Percentiles rank a stretch among this genome's conserved stretches.
Conservation (phyloP, 371 early-diverging fungal genomes). For the Mucor irregularis region DNA sequence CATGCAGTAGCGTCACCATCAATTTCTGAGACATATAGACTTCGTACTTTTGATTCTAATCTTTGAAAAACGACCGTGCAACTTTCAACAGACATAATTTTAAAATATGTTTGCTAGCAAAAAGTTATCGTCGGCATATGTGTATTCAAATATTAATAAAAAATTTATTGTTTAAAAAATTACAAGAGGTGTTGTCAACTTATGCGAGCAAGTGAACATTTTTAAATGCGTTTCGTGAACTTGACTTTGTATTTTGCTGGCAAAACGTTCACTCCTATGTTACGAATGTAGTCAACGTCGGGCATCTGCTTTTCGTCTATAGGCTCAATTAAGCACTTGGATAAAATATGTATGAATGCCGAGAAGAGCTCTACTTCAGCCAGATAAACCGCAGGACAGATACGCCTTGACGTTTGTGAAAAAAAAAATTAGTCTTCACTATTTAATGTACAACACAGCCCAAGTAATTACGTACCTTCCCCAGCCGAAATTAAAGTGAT, state of each 20-base stretch:
- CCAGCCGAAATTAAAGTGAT: constrained; percentile 23
- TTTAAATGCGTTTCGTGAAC: background rate
- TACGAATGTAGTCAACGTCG: background rate
- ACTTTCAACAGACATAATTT: no score
- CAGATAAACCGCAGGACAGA: constrained; percentile 21
- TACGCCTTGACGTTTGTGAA: constrained; percentile 8
- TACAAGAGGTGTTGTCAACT: no score
- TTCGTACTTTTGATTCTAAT: no score
- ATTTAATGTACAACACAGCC: background rate
- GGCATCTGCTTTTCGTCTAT: background rate
- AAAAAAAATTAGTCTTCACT: background rate
- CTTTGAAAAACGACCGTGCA: no score
- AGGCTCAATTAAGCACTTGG: constrained; percentile 3
- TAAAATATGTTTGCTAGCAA: no score
- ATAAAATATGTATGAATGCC: background rate
- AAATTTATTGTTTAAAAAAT: no score
- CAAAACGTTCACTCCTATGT: background rate
- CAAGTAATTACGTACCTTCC: constrained; percentile 17
- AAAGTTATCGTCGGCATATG: no score
- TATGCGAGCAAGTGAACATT: no score
- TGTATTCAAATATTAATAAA: no score
- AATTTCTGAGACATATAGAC: no score
- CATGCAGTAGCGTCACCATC: no score
- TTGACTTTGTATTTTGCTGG: constrained; percentile 10
- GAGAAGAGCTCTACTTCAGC: background rate